Evolutionary conservation across 768 basidiomycete genomes (phyloP).

Genomic region (Boletus reticuloceps): DNA sequence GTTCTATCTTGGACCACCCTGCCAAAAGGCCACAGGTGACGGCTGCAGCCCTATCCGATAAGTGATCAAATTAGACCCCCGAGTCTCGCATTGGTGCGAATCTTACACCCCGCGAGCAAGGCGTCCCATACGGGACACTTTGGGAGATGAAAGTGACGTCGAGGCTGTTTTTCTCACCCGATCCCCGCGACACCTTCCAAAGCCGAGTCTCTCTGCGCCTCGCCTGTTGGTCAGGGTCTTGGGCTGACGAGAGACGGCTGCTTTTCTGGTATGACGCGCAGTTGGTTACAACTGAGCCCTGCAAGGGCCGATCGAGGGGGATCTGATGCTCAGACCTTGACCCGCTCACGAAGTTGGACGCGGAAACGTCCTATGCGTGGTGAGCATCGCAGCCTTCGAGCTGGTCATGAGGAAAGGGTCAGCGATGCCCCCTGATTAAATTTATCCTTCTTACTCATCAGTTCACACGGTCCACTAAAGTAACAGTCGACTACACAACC

Average conservation of each 20-base stretch:
- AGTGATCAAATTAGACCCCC: too few relatives aligned
- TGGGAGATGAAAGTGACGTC: conserved; percentile 11
- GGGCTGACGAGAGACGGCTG: conserved; percentile 32
- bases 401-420: conserved; percentile 27
- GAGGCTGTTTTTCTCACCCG: conserved; percentile 32
- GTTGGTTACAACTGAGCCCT: conserved; percentile 55
- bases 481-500: too few relatives aligned
- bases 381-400: conserved; percentile 71
- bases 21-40: neutral
- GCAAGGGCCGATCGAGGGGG: conserved; percentile 64
- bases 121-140: conserved; percentile 14
- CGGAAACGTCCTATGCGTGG: conserved; percentile 43
- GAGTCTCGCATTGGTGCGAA: too few relatives aligned
- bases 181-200: conserved; percentile 62
- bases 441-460: too few relatives aligned
- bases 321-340: conserved; percentile 77
- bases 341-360: conserved; percentile 61
- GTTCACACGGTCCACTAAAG: neutral
- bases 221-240: conserved; percentile 39
- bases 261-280: conserved; percentile 71
- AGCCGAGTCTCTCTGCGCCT: conserved; percentile 19
- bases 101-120: conserved; percentile 1
- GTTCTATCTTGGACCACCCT: too few relatives aligned
- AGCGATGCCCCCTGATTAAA: too few relatives aligned
- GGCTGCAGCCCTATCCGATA: neutral